phyloP scores from a whole-genome alignment of 2,329 filamentous ascomycete species.

The Elsinoe fawcettii region DNA sequence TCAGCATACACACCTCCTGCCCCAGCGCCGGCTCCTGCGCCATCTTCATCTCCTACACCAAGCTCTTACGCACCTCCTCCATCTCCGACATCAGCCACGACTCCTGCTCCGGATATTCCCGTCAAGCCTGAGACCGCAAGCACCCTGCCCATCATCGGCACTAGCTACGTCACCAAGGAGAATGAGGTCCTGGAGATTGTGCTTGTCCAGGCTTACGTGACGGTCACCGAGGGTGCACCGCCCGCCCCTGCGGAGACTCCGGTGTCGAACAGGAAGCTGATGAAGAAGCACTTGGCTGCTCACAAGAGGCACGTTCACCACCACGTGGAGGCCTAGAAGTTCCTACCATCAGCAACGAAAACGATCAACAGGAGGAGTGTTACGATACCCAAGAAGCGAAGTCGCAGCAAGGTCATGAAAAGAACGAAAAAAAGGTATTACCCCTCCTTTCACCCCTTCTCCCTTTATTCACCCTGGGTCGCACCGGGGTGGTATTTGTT shows the following conservation, averaged over 20 bases:
- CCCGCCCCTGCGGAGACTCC: background rate
- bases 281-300: background rate
- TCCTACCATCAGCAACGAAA: slow-evolving; percentile 16
- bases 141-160: slow-evolving; percentile 26
- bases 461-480: background rate
- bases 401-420: slow-evolving; percentile 1
- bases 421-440: slow-evolving; percentile 6
- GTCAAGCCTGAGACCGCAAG: slow-evolving; percentile 19
- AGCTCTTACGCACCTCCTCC: slow-evolving; percentile 17
- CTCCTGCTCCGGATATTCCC: slow-evolving; percentile 27
- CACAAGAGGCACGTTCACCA: slow-evolving; percentile 11
- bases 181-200: slow-evolving; percentile 39
- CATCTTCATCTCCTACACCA: slow-evolving; percentile 17
- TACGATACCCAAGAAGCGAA: background rate
- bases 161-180: slow-evolving; percentile 36
- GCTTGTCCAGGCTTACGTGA: slow-evolving; percentile 38
- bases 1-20: slow-evolving; percentile 17
- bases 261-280: background rate
- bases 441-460: too few relatives aligned
- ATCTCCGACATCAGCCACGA: slow-evolving; percentile 28
- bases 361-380: background rate
- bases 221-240: slow-evolving; percentile 28
- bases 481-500: background rate
- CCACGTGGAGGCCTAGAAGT: slow-evolving; percentile 25
- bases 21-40: slow-evolving; percentile 22